phyloP scores from a whole-genome alignment of 2,329 filamentous ascomycete genomes.

The Colletotrichum eremochloae region DNA sequence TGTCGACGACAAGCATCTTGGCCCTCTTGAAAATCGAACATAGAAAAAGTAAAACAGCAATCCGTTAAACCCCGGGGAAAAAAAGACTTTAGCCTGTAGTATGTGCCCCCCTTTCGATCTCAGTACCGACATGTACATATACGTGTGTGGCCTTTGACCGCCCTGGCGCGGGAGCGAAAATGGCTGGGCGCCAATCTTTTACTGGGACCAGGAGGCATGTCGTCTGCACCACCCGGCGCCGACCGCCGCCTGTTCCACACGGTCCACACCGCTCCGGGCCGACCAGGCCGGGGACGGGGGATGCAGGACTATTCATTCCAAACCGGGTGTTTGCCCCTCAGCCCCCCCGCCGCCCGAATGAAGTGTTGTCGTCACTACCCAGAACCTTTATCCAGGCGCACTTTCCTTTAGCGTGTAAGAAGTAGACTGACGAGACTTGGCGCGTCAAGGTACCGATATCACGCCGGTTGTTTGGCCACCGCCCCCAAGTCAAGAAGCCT shows the following conservation, averaged over 20 bases:
- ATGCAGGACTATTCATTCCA: not conserved
- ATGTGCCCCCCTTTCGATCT: not conserved
- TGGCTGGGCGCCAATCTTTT: not conserved
- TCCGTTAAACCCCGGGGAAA: slow-evolving; percentile 5
- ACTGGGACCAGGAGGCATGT: not conserved
- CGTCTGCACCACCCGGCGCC: slow-evolving; percentile 19
- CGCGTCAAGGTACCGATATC: not conserved
- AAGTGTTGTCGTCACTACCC: not conserved
- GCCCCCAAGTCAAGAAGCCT: not conserved
- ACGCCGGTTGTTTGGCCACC: not conserved
- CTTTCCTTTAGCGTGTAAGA: too few relatives aligned
- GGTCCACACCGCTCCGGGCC: slow-evolving; percentile 27
- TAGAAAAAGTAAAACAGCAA: slow-evolving; percentile 27
- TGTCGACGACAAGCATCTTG: slow-evolving; percentile 4
- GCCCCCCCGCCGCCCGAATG: not conserved
- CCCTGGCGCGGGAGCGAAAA: not conserved
- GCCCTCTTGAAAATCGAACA: not conserved
- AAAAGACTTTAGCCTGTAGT: slow-evolving; percentile 3
- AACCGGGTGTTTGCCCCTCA: not conserved
- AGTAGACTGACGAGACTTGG: not conserved
- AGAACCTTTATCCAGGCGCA: not conserved
- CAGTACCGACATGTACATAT: not conserved
- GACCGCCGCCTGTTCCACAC: slow-evolving; percentile 9
- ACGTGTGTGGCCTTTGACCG: slow-evolving; percentile 1
- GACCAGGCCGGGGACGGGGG: not conserved